A percentile compares a stretch with the other conserved stretches of the same genome.
These are phyloP conservation scores for Diaporthe helianthi DNA, from an alignment of 2,329 filamentous ascomycete genomes.

Conservation along the genomic window DNA sequence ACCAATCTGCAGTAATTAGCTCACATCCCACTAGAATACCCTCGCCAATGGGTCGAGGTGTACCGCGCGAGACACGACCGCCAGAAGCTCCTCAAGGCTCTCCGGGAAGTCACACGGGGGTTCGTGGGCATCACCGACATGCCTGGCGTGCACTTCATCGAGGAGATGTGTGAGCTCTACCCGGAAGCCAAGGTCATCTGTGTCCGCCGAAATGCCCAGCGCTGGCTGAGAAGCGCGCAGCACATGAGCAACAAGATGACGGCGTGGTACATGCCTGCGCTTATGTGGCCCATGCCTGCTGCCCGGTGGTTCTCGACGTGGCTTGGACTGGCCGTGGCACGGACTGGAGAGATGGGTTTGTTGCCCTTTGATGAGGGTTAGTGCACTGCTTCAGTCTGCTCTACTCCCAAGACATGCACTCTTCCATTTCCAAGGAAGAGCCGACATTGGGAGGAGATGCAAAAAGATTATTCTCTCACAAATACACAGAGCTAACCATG, in stretches of 20 bases:
- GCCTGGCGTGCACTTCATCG: conserved; percentile 9
- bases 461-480: too few relatives aligned
- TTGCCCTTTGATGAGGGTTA: conserved; percentile 2
- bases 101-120: not conserved
- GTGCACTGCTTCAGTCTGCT: not conserved
- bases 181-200: conserved; percentile 2
- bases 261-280: conserved; percentile 7
- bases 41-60: not conserved
- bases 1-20: not conserved
- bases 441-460: too few relatives aligned
- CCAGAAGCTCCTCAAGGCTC: not conserved
- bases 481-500: not conserved
- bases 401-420: not conserved
- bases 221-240: conserved; percentile 2
- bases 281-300: conserved; percentile 12
- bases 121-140: conserved; percentile 18
- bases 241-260: conserved; percentile 19
- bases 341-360: not conserved
- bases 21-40: not conserved
- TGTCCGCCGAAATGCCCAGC: not conserved
- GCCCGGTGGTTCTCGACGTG: not conserved
- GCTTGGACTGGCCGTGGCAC: not conserved
- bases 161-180: conserved; percentile 17
- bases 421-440: not conserved
- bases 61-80: conserved; percentile 4